Conservation (phyloP, 495 filamentous ascomycete species). For the Pseudoneurospora amorphoporcata region DNA sequence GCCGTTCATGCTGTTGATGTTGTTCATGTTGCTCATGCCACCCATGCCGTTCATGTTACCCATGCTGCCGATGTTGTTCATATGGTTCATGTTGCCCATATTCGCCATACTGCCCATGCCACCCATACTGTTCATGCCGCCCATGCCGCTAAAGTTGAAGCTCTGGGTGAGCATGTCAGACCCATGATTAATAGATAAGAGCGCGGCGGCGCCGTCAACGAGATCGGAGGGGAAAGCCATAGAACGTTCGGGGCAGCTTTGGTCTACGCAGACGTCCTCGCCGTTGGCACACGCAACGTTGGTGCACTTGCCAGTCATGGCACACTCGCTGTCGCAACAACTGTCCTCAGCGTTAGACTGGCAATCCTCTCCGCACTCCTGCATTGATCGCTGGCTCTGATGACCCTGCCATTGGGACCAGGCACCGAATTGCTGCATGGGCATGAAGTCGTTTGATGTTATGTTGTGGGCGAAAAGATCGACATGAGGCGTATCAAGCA, state of each 20-base stretch:
- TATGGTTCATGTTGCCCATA: not conserved
- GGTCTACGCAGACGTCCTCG: constrained; percentile 24
- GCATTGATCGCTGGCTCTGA: constrained; percentile 5
- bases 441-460: not conserved
- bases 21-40: not conserved
- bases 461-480: not conserved
- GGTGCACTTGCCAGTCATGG: constrained; percentile 28
- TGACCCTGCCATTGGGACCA: not conserved
- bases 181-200: constrained; percentile 25
- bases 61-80: not conserved
- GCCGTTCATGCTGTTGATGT: not conserved
- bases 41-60: not conserved
- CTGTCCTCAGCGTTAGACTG: constrained; percentile 16
- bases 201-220: constrained; percentile 22
- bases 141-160: constrained; percentile 3
- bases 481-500: not conserved
- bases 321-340: constrained; percentile 28
- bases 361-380: constrained; percentile 21
- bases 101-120: not conserved
- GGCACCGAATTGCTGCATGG: not conserved
- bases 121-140: not conserved
- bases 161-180: constrained; percentile 6
- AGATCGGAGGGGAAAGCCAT: constrained; percentile 12
- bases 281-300: constrained; percentile 21
- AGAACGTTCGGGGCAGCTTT: constrained; percentile 19